Evolutionary conservation across 2,329 filamentous ascomycete species (phyloP).

Genomic region (Hypoxylon sp.): DNA sequence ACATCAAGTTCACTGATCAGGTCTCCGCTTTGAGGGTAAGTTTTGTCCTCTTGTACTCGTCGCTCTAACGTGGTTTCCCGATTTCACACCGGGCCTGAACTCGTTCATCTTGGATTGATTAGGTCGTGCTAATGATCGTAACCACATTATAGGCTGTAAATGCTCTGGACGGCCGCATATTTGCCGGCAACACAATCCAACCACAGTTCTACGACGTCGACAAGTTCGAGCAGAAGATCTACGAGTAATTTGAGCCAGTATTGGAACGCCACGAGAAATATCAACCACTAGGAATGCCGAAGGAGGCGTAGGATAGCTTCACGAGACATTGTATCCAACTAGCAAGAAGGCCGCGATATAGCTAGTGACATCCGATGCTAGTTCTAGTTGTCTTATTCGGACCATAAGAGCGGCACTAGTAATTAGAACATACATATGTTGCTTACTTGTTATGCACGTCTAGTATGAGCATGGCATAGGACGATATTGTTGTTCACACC

Average conservation of each 20-base stretch:
- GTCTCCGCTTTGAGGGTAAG: slow-evolving; percentile 86
- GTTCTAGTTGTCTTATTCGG: neutral
- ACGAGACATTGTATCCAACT: neutral
- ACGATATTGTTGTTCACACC: too few species aligned
- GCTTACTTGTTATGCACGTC: neutral
- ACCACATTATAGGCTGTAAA: slow-evolving; percentile 80
- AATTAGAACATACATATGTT: slow-evolving; percentile 14
- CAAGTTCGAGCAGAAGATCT: slow-evolving; percentile 81
- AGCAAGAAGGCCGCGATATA: neutral
- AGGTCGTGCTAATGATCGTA: slow-evolving; percentile 9
- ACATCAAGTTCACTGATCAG: slow-evolving; percentile 91
- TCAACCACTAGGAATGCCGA: slow-evolving; percentile 17
- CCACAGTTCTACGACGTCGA: slow-evolving; percentile 87
- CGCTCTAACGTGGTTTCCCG: slow-evolving; percentile 2
- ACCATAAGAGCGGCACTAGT: neutral
- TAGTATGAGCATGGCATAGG: neutral
- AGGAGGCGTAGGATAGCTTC: slow-evolving; percentile 18
- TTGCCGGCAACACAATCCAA: slow-evolving; percentile 88
- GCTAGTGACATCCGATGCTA: neutral
- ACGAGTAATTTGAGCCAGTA: slow-evolving; percentile 53
- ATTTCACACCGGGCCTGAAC: slow-evolving; percentile 6
- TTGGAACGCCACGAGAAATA: neutral
- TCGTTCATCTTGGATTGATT: neutral
- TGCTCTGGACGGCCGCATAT: slow-evolving; percentile 87
- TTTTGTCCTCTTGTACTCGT: slow-evolving; percentile 43